These are phyloP conservation scores for Phytophthora cactorum DNA, from an alignment of 352 stramenopile species.

Conservation along the genomic window DNA sequence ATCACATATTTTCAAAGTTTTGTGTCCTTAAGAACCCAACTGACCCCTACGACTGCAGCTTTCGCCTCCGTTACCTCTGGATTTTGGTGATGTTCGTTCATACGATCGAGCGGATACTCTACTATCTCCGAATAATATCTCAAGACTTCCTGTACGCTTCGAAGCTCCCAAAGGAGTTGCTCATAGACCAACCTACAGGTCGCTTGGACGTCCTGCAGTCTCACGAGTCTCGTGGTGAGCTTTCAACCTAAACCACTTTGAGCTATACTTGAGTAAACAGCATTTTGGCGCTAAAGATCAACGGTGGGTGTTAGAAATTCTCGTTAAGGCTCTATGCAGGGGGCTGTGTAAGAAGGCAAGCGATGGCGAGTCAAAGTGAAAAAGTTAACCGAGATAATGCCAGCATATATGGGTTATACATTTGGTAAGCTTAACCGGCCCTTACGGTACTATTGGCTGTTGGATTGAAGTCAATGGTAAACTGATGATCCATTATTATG, in stretches of 20 bases:
- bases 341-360: no score
- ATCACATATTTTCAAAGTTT: no score
- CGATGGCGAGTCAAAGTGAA: no score
- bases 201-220: slow-evolving; percentile 87
- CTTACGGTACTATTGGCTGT: no score
- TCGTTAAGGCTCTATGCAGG: slow-evolving; percentile 67
- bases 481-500: no score
- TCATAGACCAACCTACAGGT: slow-evolving; percentile 71
- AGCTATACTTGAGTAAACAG: slow-evolving; percentile 65
- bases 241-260: slow-evolving; percentile 91
- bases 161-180: slow-evolving; percentile 59
- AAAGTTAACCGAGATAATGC: no score
- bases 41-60: slow-evolving; percentile 61
- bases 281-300: slow-evolving; percentile 52
- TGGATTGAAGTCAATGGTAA: no score
- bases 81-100: slow-evolving; percentile 89
- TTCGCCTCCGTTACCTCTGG: slow-evolving; percentile 42
- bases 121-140: slow-evolving; percentile 84
- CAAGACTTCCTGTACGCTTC: slow-evolving; percentile 69
- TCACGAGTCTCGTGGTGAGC: slow-evolving; percentile 88
- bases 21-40: no score
- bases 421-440: no score
- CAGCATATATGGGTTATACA: no score
- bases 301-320: slow-evolving; percentile 58
- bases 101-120: slow-evolving; percentile 86